A percentile compares a stretch with the other conserved stretches of the same genome.
Conservation (phyloP, 352 stramenopile species). For the Detonula confervacea region DNA sequence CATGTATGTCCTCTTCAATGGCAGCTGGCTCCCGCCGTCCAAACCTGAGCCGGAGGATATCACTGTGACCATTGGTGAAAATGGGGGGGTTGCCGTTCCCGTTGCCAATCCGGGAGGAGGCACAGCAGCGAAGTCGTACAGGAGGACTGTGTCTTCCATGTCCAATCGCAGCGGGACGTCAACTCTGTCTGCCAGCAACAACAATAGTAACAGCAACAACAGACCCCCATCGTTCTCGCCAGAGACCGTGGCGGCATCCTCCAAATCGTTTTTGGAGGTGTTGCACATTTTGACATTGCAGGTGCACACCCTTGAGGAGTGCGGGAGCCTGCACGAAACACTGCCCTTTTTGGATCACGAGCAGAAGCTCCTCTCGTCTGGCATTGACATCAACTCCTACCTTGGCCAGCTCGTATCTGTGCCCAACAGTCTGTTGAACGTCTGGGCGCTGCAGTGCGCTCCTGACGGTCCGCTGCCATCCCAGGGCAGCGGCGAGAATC, state of each 20-base stretch:
- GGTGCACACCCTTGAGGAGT: slow-evolving; percentile 85
- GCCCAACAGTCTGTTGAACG: slow-evolving; percentile 71
- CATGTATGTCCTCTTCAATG: slow-evolving; percentile 81
- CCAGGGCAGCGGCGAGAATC: slow-evolving; percentile 71
- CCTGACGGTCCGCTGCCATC: slow-evolving; percentile 77
- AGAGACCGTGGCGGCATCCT: slow-evolving; percentile 72
- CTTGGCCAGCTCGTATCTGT: slow-evolving; percentile 72
- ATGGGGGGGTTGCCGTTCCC: slow-evolving; percentile 41
- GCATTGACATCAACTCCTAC: slow-evolving; percentile 81
- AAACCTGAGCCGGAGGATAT: slow-evolving; percentile 60
- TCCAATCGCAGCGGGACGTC: slow-evolving; percentile 49
- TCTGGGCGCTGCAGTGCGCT: slow-evolving; percentile 75
- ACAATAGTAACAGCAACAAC: slow-evolving; percentile 1
- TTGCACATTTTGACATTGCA: slow-evolving; percentile 86
- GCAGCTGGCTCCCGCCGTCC: slow-evolving; percentile 77
- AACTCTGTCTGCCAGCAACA: slow-evolving; percentile 16
- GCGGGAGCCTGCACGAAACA: slow-evolving; percentile 66
- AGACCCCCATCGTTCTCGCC: slow-evolving; percentile 66
- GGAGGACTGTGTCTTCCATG: slow-evolving; percentile 31
- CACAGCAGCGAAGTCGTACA: slow-evolving; percentile 7
- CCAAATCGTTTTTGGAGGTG: slow-evolving; percentile 85
- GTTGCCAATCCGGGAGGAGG: background rate
- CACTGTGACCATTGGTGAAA: slow-evolving; percentile 28
- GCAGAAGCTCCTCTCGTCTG: slow-evolving; percentile 71
- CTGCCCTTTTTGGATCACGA: slow-evolving; percentile 81